Evolutionary conservation across 495 filamentous ascomycete genomes (phyloP).

Genomic region (Neurospora sp.): DNA sequence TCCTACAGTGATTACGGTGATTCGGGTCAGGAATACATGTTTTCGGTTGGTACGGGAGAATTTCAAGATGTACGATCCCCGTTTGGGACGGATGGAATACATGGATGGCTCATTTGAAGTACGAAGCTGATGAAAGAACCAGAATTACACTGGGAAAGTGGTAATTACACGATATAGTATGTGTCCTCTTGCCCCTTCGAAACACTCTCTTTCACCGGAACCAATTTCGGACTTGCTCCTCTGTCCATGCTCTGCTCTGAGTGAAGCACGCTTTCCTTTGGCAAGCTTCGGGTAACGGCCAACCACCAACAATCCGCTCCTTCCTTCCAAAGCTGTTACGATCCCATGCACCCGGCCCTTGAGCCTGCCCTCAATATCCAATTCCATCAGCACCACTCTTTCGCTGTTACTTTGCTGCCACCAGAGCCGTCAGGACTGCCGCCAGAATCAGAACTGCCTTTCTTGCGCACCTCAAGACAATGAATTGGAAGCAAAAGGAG

Average conservation of each 20-base stretch:
- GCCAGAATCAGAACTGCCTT: background rate
- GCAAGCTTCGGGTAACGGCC: background rate
- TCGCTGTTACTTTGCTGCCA: background rate
- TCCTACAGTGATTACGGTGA: background rate
- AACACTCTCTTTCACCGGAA: background rate
- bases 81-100: background rate
- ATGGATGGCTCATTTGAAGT: background rate
- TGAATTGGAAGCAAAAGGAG: background rate
- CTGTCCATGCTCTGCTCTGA: background rate
- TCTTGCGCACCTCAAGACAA: background rate
- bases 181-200: background rate
- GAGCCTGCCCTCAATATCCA: background rate
- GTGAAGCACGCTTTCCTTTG: background rate
- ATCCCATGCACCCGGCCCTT: background rate
- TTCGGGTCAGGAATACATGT: background rate
- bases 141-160: background rate
- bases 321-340: background rate
- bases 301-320: background rate
- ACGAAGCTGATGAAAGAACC: background rate
- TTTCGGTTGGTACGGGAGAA: background rate
- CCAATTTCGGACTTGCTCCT: background rate
- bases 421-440: background rate
- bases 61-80: background rate
- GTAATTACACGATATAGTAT: background rate
- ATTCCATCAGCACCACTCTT: background rate